Conservation (phyloP, 257 asterid species). For the Nicotiana attenuata region DNA sequence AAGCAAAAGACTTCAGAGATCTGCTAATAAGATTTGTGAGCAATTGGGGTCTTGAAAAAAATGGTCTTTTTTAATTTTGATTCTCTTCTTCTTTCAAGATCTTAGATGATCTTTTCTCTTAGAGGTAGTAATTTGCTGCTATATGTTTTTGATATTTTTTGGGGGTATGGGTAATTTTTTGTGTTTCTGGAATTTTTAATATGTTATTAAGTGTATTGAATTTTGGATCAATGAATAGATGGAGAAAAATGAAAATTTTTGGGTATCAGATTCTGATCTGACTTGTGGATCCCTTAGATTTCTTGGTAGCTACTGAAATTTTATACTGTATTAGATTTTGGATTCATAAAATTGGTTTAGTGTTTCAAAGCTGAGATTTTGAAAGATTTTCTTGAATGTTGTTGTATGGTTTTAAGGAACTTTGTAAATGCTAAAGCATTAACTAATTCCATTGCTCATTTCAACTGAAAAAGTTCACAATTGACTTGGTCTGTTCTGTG, state of each 20-base stretch:
- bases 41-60: constrained; percentile 29
- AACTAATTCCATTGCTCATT: not conserved
- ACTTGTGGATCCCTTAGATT: constrained; percentile 1
- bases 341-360: not conserved
- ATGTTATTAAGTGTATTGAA: not conserved
- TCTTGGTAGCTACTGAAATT: not conserved
- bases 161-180: not conserved
- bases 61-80: constrained; percentile 7
- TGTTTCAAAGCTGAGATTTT: not conserved
- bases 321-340: not conserved
- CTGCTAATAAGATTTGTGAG: constrained; percentile 27
- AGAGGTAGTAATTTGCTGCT: constrained; percentile 3
- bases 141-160: not conserved
- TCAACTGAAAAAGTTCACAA: not conserved
- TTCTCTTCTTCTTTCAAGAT: constrained; percentile 14
- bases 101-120: constrained; percentile 23
- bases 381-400: not conserved
- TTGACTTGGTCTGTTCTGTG: not conserved
- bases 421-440: not conserved
- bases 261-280: constrained; percentile 1
- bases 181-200: not conserved
- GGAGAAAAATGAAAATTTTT: not conserved
- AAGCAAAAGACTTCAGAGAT: constrained; percentile 29
- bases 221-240: not conserved
- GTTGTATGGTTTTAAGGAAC: not conserved